A percentile compares a stretch with the other conserved stretches of the same genome.
Conservation (phyloP, 495 filamentous ascomycete genomes). For the Rhizodiscina lignyota region DNA sequence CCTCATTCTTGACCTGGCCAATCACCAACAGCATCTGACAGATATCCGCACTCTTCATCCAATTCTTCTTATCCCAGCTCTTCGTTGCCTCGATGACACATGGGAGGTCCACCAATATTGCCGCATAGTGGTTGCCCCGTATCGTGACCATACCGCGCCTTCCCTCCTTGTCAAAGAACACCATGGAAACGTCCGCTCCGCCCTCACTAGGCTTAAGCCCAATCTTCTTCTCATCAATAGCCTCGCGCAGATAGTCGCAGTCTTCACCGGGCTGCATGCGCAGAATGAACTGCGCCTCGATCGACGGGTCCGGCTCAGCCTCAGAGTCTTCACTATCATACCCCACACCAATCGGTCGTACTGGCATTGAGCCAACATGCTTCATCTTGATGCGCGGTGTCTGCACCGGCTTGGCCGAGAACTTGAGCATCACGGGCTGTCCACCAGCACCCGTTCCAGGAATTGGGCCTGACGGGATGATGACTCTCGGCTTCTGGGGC, state of each 20-base stretch:
- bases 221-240: constrained; percentile 54
- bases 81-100: constrained; percentile 93
- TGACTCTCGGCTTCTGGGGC: constrained; percentile 3
- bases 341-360: constrained; percentile 56
- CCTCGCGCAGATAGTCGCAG: constrained; percentile 60
- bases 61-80: constrained; percentile 78
- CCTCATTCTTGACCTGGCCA: constrained; percentile 49
- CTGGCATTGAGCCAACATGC: constrained; percentile 42
- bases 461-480: too few relatives aligned
- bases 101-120: constrained; percentile 71
- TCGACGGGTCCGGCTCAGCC: constrained; percentile 66
- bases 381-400: constrained; percentile 34
- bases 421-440: too few relatives aligned
- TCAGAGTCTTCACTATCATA: constrained; percentile 97
- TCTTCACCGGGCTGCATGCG: constrained; percentile 76
- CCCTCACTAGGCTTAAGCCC: constrained; percentile 43
- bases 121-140: constrained; percentile 56
- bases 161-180: constrained; percentile 58
- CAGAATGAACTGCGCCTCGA: constrained; percentile 76
- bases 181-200: constrained; percentile 56
- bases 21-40: constrained; percentile 88
- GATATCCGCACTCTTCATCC: constrained; percentile 88
- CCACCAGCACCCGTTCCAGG: too few relatives aligned
- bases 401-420: too few relatives aligned
- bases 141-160: constrained; percentile 59